Base-by-base conservation (phyloP, 2,329 filamentous ascomycete species). In the Arachnomyces sp. region DNA sequence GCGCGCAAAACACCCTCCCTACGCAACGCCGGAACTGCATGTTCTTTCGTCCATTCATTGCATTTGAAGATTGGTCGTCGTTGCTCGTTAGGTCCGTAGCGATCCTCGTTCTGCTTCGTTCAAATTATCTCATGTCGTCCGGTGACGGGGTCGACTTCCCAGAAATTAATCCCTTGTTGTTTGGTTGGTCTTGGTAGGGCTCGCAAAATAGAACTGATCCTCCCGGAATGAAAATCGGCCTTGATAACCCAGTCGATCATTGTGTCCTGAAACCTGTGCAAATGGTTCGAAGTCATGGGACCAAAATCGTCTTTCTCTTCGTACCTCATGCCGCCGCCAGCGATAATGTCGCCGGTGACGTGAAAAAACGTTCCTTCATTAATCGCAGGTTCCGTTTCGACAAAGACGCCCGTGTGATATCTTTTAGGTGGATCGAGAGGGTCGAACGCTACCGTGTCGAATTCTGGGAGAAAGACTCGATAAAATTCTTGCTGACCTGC, bases 111-210 rank as follows among this genome's bases (percentile, higher is more conserved):
- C 39, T 44, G 11, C 37, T 33, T 44, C 3, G 37, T 43, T 43
- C 45, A 45, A 36, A 42, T 47, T 6, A 42, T 42, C 12, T 44
- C 39, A 40, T 41, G 25, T 6, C 28, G 20, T 25, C 17, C 29
- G 2, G 18, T 37, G 6, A 20, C 25, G 4, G 42, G 45, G 28
- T 44, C 36, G 4, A 15, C 17, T 36, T 46, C 34, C 42, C 42
- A 44, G 34, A 43, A 47, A 30, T 47, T 44, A 8, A 47, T 38
- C 18, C 42, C 45, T 20, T 47, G 45, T 25, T 47, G 42, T 38
- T 40, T 44, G 33, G 39, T 29, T 9, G 42, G 45, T 16, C 20
- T 44, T 34, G 45, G 42, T 25, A 44, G 20, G 9, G 36, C 42
- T 38, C 25, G 32, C 31, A 47, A 40, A 12, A 47, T 41, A 28